Base-by-base conservation (phyloP, 208 protist species). In the Tritrichomonas foetus region DNA sequence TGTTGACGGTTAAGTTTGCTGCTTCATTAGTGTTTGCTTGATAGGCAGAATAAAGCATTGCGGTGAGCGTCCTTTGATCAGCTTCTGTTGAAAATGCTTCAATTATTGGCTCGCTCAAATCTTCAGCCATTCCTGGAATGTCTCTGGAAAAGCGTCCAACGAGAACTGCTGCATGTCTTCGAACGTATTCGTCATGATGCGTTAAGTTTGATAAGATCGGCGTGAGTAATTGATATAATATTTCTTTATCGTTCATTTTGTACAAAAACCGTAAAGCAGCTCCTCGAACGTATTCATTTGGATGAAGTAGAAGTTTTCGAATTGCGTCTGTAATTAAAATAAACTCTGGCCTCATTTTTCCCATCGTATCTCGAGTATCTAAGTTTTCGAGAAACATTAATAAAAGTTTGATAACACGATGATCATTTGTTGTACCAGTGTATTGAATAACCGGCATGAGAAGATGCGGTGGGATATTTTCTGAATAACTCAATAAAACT, bases 241-340 rank as follows among this genome's bases (percentile, higher is more conserved):
- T 84, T 47, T 84, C 74, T 47, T 25, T 33, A 84, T 84, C 74
- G 36, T 84, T 84, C 3, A 84, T 53, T 53, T 84, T 84, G 44
- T 84, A 84, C 5, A 84, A 44, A 53, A 84, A 84, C 25, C 74
- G 74, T 53, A 84, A 27, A 25, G 74, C 74, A 25, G 74, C 74
- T 53, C 74, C 74, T 53, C 74, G 1, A n/a, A 84, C 44, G n/a
- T 84, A 84, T 84, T 84, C 74, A 84, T 84, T 84, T n/a, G 74
- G 74, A 53, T 44, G 27, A 5, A 84, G 22, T 53, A 84, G 36
- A 44, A 84, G 39, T 55, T 84, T 84, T 55, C 74, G 27, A 20
- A 84, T 84, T 22, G 74, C 74, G 25, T 84, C 74, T 33, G 11
- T 84, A 53, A 84, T 84, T 53, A 84, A 84, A 84, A 84, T 84